Base-by-base conservation (phyloP, 805 yeast genomes). In the Kluyveromyces lactis region DNA sequence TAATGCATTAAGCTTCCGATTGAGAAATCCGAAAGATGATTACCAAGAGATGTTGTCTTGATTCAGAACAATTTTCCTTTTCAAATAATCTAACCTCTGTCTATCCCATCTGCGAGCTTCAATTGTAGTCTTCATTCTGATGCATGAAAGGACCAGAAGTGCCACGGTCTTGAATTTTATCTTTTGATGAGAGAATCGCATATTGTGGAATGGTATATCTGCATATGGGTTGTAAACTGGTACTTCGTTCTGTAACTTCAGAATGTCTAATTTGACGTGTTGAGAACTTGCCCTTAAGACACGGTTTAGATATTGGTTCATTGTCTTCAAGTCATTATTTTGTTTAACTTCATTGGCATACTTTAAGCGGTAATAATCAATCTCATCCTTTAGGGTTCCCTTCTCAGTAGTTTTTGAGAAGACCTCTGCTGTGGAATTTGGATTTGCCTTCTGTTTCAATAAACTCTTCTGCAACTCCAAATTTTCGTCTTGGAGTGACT, bases 271-370 rank as follows among this genome's bases (percentile, higher is more conserved):
- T 18, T 55, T 49, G 23, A 58, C 39, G 31, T 57, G 60, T 26
- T 46, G 50, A 2, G 62, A 50, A 15, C 59, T 48, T 15, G 59
- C 57, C 26, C 50, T 48, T 28, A 60, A 38, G 9, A 60, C 58
- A 15, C 55, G 52, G 37, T 58, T 55, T 37, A 58, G 39, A 34
- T 61, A 60, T 15, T 55, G 56, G 27, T 58, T 58, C 48, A 58
- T 51, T 15, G 56, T 52, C 11, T 44, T 51, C 21, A 58, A 36
- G 37, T 58, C 64, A 38, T 57, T 57, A 39, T 55, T 61, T 27
- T 52, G 55, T 36, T 46, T 48, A 4, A 52, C 55, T 38, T 60
- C 64, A n/a, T 41, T 50, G 34, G 56, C 47, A 32, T 55, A 61
- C 36, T 52, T 55, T 29, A 58, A 40, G 33, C 51, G 53, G 40